Conservation (phyloP, 306 rosid genomes). For the Rubus idaeus region DNA sequence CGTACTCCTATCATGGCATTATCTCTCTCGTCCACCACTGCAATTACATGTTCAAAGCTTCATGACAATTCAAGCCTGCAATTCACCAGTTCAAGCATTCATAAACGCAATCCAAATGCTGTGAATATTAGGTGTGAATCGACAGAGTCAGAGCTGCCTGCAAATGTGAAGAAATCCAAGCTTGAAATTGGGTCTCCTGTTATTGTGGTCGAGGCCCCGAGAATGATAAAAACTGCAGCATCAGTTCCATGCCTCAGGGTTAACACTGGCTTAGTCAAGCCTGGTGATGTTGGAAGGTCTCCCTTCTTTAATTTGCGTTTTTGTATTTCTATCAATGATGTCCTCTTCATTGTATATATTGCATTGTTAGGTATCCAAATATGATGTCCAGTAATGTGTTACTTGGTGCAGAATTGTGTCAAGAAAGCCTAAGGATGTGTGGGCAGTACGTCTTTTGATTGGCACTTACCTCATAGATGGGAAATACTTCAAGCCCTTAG, state of each 20-base stretch:
- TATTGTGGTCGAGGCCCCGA: conserved; percentile 71
- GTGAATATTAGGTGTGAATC: conserved; percentile 45
- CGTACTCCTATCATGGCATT: conserved; percentile 23
- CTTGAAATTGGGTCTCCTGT: conserved; percentile 77
- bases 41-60: conserved; percentile 26
- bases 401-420: conserved; percentile 64
- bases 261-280: conserved; percentile 66
- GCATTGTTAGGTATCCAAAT: neutral
- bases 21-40: conserved; percentile 18
- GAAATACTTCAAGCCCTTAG: conserved; percentile 76
- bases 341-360: neutral
- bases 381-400: neutral
- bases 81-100: conserved; percentile 11
- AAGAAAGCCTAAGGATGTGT: conserved; percentile 85
- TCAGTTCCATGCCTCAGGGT: conserved; percentile 70
- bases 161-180: conserved; percentile 36
- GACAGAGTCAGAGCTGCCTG: conserved; percentile 22
- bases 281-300: conserved; percentile 91
- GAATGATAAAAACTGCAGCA: conserved; percentile 68
- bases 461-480: conserved; percentile 89
- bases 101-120: conserved; percentile 18
- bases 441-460: conserved; percentile 71
- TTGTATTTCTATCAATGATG: neutral
- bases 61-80: conserved; percentile 6
- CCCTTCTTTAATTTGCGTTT: neutral